phyloP scores from a whole-genome alignment of 805 yeast species.

The Kazachstania psychrophila region DNA sequence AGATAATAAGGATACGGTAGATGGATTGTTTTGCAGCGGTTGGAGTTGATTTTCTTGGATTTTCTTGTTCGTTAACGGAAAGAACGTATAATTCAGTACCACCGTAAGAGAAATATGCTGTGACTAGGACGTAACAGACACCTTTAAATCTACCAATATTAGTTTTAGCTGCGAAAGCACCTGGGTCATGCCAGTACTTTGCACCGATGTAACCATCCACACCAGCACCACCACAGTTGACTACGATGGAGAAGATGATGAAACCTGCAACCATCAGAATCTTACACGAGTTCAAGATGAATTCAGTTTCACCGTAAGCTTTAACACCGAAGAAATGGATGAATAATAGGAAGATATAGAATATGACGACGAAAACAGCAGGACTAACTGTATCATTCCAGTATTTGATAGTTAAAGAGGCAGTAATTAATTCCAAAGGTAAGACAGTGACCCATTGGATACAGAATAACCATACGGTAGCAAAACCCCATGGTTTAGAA shows the following conservation, averaged over 20 bases:
- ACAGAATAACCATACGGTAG: conserved; percentile 62
- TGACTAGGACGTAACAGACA: conserved; percentile 53
- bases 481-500: conserved; percentile 63
- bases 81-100: conserved; percentile 60
- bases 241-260: conserved; percentile 44
- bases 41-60: conserved; percentile 52
- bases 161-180: conserved; percentile 31
- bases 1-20: conserved; percentile 54
- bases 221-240: conserved; percentile 53
- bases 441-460: conserved; percentile 55
- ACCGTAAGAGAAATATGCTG: conserved; percentile 56
- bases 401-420: conserved; percentile 43
- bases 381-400: conserved; percentile 41
- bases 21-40: conserved; percentile 57
- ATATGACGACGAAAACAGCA: conserved; percentile 49
- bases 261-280: conserved; percentile 51
- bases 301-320: conserved; percentile 67
- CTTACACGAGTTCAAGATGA: conserved; percentile 45
- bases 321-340: conserved; percentile 53
- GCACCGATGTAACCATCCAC: conserved; percentile 50
- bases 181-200: conserved; percentile 50
- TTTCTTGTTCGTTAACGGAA: conserved; percentile 58
- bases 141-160: conserved; percentile 45
- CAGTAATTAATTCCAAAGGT: conserved; percentile 58
- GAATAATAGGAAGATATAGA: conserved; percentile 40